Conservation (phyloP, 176 grass and related monocot species). For the Eremochloa ophiuroides region DNA sequence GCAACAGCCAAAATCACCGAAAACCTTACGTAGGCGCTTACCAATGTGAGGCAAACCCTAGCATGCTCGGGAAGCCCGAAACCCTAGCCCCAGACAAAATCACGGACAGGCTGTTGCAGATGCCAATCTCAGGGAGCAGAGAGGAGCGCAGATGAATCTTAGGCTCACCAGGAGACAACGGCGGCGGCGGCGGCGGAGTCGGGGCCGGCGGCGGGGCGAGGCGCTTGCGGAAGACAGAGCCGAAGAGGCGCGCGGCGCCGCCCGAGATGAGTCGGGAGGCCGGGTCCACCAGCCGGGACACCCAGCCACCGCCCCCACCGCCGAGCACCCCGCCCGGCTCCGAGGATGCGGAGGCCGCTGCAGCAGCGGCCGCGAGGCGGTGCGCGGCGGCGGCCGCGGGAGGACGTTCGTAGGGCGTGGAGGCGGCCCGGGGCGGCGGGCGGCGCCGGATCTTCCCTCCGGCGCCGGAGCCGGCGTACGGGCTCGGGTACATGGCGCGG, state of each 20-base stretch:
- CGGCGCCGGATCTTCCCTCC: conserved; percentile 83
- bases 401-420: conserved; percentile 68
- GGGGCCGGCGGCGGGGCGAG: conserved; percentile 10
- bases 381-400: conserved; percentile 29
- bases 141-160: background rate
- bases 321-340: background rate
- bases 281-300: conserved; percentile 74
- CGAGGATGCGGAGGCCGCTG: background rate
- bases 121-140: background rate
- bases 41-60: conserved; percentile 36
- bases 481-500: conserved; percentile 46
- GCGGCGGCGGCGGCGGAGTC: background rate
- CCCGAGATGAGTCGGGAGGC: conserved; percentile 76
- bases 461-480: conserved; percentile 34
- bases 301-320: conserved; percentile 42
- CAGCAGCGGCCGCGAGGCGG: conserved; percentile 15
- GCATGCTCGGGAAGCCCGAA: conserved; percentile 4
- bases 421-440: conserved; percentile 12
- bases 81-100: conserved; percentile 23
- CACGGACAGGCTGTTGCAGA: background rate
- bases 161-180: conserved; percentile 37
- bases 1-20: background rate
- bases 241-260: conserved; percentile 71
- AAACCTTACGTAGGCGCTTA: background rate
- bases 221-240: conserved; percentile 75